Base-by-base conservation (phyloP, 345 rosid species). In the Capsella bursapastoris region DNA sequence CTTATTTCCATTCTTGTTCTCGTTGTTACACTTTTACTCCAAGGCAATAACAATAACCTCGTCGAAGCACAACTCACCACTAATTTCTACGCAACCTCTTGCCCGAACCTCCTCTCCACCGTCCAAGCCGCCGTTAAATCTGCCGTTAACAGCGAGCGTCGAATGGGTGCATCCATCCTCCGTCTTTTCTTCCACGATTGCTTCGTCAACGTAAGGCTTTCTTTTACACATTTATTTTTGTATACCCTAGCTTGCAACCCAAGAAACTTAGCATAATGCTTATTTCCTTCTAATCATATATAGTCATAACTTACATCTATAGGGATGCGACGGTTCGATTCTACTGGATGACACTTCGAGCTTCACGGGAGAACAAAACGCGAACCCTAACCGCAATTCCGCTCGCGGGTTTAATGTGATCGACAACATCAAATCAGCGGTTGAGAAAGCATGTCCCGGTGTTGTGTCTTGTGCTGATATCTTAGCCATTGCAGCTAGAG, bases 111-210 rank as follows among this genome's bases (percentile, higher is more conserved):
- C 57, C 44, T 84, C 8, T 66, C 87, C 3, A 68, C 88, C 3
- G 89, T 94, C 34, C 77, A 64, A 72, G 70, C 95, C 0, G 64
- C 73, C 12, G 81, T 90, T 34, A 80, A 61, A 2, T 78, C 91
- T 2, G 95, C 97, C 34, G 76, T 94, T n/a, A 55, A 14, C 3
- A 82, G 74, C 7, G 86, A 91, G 81, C 57, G 86, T 40, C 76
- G 93, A 4, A 83, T 85, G 78, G 96, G 96, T 4, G 98, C 96
- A 16, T 91, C 96, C 14, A 72, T 93, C 45, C 86, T 93, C 68
- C 96, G 98, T 60, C 78, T 93, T 64, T 85, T 84, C 85, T 93
- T 91, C 87, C 98, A 91, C 12, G 98, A 93, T 44, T 93, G 98
- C 71, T 93, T 93, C 50, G 97, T 93, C 70, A 93, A 91, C 47